phyloP scores from a whole-genome alignment of 164 flowering plant species.

The Vitis rupestris region DNA sequence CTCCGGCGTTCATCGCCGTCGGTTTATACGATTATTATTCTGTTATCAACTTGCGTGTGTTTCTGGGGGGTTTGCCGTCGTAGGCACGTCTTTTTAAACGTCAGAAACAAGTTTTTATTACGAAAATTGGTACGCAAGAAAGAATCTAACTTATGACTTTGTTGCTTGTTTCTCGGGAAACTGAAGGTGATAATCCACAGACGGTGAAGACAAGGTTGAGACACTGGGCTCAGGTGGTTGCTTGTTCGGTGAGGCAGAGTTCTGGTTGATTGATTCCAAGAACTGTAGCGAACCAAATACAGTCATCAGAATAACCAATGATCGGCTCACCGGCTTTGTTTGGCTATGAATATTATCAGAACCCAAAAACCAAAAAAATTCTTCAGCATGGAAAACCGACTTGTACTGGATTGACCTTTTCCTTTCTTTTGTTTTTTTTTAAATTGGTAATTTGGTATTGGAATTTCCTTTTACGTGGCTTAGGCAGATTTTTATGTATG shows the following conservation, averaged over 20 bases:
- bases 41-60: too few species aligned
- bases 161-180: slow-evolving; percentile 8
- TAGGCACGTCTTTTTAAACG: too few species aligned
- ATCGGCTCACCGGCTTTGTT: slow-evolving; percentile 8
- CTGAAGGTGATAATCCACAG: slow-evolving; percentile 39
- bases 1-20: not conserved
- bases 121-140: too few species aligned
- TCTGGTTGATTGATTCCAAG: slow-evolving; percentile 2
- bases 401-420: slow-evolving; percentile 12
- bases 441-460: not conserved
- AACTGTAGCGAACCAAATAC: slow-evolving; percentile 1
- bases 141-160: not conserved
- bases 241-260: slow-evolving; percentile 35
- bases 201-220: slow-evolving; percentile 42
- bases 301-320: slow-evolving; percentile 13
- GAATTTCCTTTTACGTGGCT: not conserved
- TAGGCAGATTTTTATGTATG: not conserved
- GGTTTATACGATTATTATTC: too few species aligned
- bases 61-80: too few species aligned
- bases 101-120: too few species aligned
- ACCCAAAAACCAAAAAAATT: too few species aligned
- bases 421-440: not conserved
- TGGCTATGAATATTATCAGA: not conserved
- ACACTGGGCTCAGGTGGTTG: slow-evolving; percentile 62
- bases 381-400: slow-evolving; percentile 1